Base-by-base conservation (phyloP, 257 asterid species). In the Solanum peruvianum region DNA sequence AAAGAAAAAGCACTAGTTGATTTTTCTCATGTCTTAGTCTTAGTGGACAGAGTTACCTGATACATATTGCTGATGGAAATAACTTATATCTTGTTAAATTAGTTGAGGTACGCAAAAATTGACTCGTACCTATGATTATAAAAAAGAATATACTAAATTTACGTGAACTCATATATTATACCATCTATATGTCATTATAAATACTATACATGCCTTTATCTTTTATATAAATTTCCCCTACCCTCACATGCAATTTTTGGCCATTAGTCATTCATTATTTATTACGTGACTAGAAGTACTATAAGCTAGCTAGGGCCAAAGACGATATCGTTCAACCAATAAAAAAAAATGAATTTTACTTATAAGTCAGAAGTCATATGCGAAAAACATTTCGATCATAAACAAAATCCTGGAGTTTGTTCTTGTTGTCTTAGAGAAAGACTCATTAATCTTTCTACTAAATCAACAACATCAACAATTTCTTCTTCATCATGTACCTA, bases 401-500 rank as follows among this genome's bases (percentile, higher is more conserved):
- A 35, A 39, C 96, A 94, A 21, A 93, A 90, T 9, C 95, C 94
- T 1, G 98, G 98, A 56, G 85, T 95, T 49, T 95, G 98, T 86
- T 92, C 94, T 1, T 90, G 90, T 47, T 95, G 97, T 84, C 91
- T 95, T 4, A 86, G 91, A 44, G 97, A 95, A 33, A 91, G 91
- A 85, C 91, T 95, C 4, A 77, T 90, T 1, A 88, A 45, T 47
- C 87, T 94, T 8, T 75, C 93, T 1, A 82, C 87, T 33, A 29
- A 29, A 29, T 82, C 89, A 13, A 73, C 56, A 27, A 16, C 31
- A 44, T 85, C 86, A 42, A 52, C 86, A 9, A 78, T 89, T 37
- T 37, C 89, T 69, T 52, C 62, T 16, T 52, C 62, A 6, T 52
- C 62, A 16, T 52, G 9, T 52, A 52, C 62, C 62, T 52, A 52